phyloP scores from a whole-genome alignment of 2,329 filamentous ascomycete genomes.

The Elsinoe australis region DNA sequence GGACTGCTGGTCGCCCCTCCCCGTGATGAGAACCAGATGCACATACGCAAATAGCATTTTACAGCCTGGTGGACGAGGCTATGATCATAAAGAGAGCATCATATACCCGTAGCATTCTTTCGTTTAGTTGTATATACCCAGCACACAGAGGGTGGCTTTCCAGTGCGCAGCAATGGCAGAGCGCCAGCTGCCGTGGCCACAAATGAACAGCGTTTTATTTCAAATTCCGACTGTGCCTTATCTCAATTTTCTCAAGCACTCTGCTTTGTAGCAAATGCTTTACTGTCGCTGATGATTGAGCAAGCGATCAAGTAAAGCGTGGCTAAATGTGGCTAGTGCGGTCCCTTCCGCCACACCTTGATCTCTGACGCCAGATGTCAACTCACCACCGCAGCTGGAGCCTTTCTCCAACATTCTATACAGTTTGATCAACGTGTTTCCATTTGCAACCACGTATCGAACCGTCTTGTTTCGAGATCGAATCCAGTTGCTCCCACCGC shows the following conservation, averaged over 20 bases:
- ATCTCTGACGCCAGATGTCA: slow-evolving; percentile 17
- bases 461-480: no score
- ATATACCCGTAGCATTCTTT: slow-evolving; percentile 13
- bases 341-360: no score
- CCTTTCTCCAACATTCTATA: slow-evolving; percentile 10
- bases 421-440: no score
- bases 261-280: no score
- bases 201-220: no score
- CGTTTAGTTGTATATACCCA: slow-evolving; percentile 15
- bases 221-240: no score
- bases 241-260: no score
- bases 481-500: background rate
- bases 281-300: no score
- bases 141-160: slow-evolving; percentile 5
- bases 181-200: slow-evolving; percentile 4
- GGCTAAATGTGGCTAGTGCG: background rate
- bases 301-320: slow-evolving; percentile 3
- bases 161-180: slow-evolving; percentile 13
- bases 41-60: slow-evolving; percentile 8
- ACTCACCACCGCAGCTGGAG: background rate
- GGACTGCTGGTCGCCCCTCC: slow-evolving; percentile 20
- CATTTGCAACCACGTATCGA: no score
- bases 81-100: slow-evolving; percentile 3
- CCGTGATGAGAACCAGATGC: slow-evolving; percentile 17
- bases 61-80: background rate